Base-by-base conservation (phyloP, 2,329 filamentous ascomycete genomes). In the Penicillium sp. region DNA sequence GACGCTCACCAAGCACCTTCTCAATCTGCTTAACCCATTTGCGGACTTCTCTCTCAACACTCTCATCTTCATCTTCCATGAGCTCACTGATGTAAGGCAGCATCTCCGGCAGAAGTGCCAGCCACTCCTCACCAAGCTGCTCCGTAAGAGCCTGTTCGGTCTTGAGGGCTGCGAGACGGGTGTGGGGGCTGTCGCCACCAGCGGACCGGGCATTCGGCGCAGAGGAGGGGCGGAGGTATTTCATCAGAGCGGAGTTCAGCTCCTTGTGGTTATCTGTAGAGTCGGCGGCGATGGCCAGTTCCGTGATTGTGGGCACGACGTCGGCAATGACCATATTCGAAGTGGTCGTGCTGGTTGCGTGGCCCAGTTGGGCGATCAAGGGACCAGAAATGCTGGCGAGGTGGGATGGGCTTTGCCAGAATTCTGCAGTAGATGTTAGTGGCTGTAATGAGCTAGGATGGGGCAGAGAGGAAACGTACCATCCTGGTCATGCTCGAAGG, bases 51-150 rank as follows among this genome's bases (percentile, higher is more conserved):
- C 86, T 81, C 78, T 99, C 94, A 24, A 99, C 93, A 29, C 83
- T 82, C 77, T 97, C 94, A 69, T 97, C 92, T 64, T 97, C 94
- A 72, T 99, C 94, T 71, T 99, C 94, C 77, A 96, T 89, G 68
- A 96, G 74, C 78, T 99, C 94, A 68, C 90, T 95, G 66, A 99
- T 96, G 62, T 93, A 90, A 20, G 95, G 93, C 72, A 99, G 77
- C 89, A 97, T 97, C 82, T 99, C 94, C 0, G 93, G 91, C 70
- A 97, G 74, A 78, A 95, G 83, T 1, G 87, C 84, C 57, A 99
- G 77, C 94, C 94, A 99, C 70, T 99, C 94, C 72, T 97, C 92
- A 57, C 92, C 92, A 26, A 97, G 76, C 46, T 85, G 81, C 64
- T 89, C 85, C 13, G 92, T 95, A 60, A 97, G 79, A 14, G 82